Conservation (phyloP, 139 green algal genomes). For the Protoeuglena noctilucae region DNA sequence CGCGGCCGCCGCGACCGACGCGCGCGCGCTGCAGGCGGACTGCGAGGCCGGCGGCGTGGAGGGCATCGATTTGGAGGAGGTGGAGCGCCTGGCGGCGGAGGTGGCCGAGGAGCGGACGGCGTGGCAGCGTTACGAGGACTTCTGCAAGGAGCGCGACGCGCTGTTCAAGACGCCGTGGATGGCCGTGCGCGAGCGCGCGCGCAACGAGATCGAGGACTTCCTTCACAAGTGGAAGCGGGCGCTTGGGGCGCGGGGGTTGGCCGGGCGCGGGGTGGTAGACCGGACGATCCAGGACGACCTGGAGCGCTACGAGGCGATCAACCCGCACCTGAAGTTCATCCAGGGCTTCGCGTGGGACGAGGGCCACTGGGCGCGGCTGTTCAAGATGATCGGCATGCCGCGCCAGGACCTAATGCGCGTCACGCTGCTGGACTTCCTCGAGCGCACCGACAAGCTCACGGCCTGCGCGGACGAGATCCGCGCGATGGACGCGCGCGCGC, state of each 20-base stretch:
- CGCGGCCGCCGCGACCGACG: conserved; percentile 21
- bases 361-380: conserved; percentile 59
- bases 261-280: conserved; percentile 16
- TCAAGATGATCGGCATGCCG: conserved; percentile 40
- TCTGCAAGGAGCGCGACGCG: conserved; percentile 37
- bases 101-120: conserved; percentile 6
- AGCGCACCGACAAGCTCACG: conserved; percentile 35
- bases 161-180: conserved; percentile 48
- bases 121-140: conserved; percentile 34
- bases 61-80: conserved; percentile 25
- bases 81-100: conserved; percentile 38
- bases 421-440: conserved; percentile 49
- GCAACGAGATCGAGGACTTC: conserved; percentile 57
- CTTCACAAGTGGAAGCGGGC: conserved; percentile 49
- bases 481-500: conserved; percentile 38
- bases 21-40: conserved; percentile 27
- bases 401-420: conserved; percentile 30
- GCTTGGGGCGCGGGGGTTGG: too few species aligned
- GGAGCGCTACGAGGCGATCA: conserved; percentile 19
- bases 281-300: conserved; percentile 20
- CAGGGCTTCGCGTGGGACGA: conserved; percentile 47
- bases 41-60: conserved; percentile 45
- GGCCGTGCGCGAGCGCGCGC: conserved; percentile 39
- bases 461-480: conserved; percentile 39
- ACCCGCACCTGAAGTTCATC: conserved; percentile 46